Evolutionary conservation across 805 yeast genomes (phyloP), one percentile per base, ranked within the genome.

Genomic region (Komagataella pastoris): DNA sequence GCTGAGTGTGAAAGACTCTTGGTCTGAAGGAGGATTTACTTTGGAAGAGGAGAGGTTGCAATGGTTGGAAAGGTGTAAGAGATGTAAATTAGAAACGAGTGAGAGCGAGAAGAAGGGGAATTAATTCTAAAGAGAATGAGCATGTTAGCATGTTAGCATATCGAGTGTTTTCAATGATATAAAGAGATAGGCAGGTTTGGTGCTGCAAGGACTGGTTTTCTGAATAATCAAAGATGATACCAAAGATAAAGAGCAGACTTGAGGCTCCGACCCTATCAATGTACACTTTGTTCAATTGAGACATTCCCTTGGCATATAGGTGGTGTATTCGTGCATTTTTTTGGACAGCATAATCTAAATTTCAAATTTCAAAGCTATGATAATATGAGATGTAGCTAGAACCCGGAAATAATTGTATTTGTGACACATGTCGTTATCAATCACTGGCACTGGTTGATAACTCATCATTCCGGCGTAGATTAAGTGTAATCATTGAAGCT

Each of bases 1-100:
- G 46, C 73, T 81, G 51, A 71, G 72, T 61, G 61, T 84, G 49
- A 83, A 83, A 59, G 93, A 85, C 62, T 72, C 85, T 1, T 76
- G 75, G 52, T 30, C 21, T 17, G 21, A 17, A 23, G 19, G 19
- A 7, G 17, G 19, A 4, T 3, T 18, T 7, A 24, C 44, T 2
- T 24, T 48, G 50, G n/a, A n/a, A 8, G 18, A 30, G 12, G 18
- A 48, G 44, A 24, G 50, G n/a, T 7, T 17, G 8, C 21, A 14
- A 36, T 48, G 50, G 50, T 7, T 24, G 17, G 50, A n/a, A 17
- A 24, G 43, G 17, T 17, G 23, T 17, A 24, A n/a, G 7, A 12
- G 24, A 17, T 17, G 6, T 10, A 18, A 14, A 8, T 45, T 18
- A n/a, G 23, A 12, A 14, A 4, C 47, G 12, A 19, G 23, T 18